These are phyloP conservation scores for Luffa aegyptiaca DNA, from an alignment of 306 rosid genomes.

Conservation along the genomic window DNA sequence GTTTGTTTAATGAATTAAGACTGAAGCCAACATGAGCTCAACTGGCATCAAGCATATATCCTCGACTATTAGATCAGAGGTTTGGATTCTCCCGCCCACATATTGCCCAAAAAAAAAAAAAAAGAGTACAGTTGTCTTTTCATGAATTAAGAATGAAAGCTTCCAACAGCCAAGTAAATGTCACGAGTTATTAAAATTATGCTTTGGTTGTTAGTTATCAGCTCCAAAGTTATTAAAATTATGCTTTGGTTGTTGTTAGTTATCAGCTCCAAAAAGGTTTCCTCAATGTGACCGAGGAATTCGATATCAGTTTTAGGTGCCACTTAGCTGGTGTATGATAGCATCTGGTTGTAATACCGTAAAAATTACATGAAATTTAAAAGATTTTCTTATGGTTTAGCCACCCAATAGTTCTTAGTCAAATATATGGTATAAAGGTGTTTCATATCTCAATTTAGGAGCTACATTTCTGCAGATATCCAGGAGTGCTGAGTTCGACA, in stretches of 20 bases:
- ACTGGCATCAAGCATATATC: too few relatives aligned
- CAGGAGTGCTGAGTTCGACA: conserved; percentile 39
- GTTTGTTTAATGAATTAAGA: not conserved
- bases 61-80: too few relatives aligned
- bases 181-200: not conserved
- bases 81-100: too few relatives aligned
- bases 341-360: not conserved
- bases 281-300: not conserved
- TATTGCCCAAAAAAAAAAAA: too few relatives aligned
- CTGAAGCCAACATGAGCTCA: too few relatives aligned
- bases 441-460: not conserved
- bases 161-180: not conserved
- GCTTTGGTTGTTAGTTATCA: not conserved
- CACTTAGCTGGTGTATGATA: not conserved
- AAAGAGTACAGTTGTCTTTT: not conserved
- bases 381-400: not conserved
- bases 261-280: not conserved
- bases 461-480: conserved; percentile 44
- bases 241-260: not conserved
- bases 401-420: not conserved
- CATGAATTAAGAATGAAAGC: not conserved
- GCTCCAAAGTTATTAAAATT: too few relatives aligned
- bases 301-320: not conserved
- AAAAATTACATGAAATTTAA: not conserved
- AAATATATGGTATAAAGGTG: not conserved